Base-by-base conservation (phyloP, 208 protist genomes). In the Wallacemonas rigidus region DNA sequence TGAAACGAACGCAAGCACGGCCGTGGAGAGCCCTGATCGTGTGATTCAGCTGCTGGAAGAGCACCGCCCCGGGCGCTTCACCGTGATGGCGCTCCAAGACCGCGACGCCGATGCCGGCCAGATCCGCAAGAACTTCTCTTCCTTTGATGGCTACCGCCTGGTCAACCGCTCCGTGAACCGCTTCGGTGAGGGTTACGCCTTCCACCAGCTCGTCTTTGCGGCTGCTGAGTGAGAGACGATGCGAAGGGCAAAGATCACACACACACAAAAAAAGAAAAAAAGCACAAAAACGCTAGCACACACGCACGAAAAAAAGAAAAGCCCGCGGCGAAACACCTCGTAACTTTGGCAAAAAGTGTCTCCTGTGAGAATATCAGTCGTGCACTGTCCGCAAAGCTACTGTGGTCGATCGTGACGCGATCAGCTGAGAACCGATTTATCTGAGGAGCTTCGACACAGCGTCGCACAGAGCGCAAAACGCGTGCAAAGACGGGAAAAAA, bases 121-220 rank as follows among this genome's bases (percentile, higher is more conserved):
- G 60, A 56, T 83, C 45, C 70, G 81, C 72, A 69, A 69, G 40
- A 74, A 69, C 67, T 81, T 92, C 69, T 39, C 67, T 9, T 44
- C 55, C 60, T 82, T 95, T 53, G 51, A 81, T 11, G 67, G 79
- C 38, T 96, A 94, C 79, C 77, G 64, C 1, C 58, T 87, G 39
- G 67, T 90, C 70, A 89, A 87, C 77, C 85, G 85, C 12, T 83
- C 80, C 44, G 69, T 84, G 5, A 96, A 95, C 74, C 73, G 86
- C 48, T 93, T 96, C 53, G 86, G 82, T 55, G 79, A 89, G 41
- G 89, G 86, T 58, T 96, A 96, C 71, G 82, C 89, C 9, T 92
- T 90, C 74, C 88, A 90, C 74, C 87, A 93, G 70, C 62, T 86
- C 2, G 69, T 87, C 17, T 96, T 91, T 64, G 71, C 76, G 39